Conservation (phyloP, 768 basidiomycete species). For the Trametes elegans region DNA sequence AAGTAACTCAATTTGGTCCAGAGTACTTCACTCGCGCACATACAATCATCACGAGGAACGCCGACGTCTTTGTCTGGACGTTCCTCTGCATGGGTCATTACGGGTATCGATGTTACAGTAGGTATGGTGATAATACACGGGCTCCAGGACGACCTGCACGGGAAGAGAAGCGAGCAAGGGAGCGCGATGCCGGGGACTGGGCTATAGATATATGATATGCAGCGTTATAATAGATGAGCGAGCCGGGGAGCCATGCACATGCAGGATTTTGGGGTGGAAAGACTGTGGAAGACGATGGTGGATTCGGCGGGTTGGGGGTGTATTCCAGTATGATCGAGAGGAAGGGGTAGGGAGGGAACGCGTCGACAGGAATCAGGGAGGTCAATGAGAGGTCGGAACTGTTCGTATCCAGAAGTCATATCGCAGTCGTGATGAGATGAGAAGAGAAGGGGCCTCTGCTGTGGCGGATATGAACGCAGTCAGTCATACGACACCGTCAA, state of each 20-base stretch:
- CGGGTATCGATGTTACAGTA: neutral
- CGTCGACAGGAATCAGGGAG: no score
- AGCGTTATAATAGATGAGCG: neutral
- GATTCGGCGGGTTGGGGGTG: no score
- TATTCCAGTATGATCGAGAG: no score
- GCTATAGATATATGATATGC: slow-evolving; percentile 4
- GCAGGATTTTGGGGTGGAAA: no score
- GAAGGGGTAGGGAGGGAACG: no score
- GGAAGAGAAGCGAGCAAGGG: neutral
- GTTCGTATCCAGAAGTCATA: neutral
- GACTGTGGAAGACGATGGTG: no score
- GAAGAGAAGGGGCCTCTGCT: neutral
- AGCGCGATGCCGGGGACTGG: no score
- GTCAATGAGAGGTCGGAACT: neutral
- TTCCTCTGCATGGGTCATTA: neutral
- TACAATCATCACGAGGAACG: no score
- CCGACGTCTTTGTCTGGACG: neutral
- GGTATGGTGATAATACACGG: neutral
- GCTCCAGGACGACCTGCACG: neutral
- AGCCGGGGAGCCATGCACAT: neutral
- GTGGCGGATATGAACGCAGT: neutral
- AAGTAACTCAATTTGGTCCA: no score
- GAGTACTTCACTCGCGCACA: no score
- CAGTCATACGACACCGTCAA: neutral
- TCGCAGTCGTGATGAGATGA: neutral